Conservation (phyloP, 2,329 filamentous ascomycete species). For the Dactylellina sp. region DNA sequence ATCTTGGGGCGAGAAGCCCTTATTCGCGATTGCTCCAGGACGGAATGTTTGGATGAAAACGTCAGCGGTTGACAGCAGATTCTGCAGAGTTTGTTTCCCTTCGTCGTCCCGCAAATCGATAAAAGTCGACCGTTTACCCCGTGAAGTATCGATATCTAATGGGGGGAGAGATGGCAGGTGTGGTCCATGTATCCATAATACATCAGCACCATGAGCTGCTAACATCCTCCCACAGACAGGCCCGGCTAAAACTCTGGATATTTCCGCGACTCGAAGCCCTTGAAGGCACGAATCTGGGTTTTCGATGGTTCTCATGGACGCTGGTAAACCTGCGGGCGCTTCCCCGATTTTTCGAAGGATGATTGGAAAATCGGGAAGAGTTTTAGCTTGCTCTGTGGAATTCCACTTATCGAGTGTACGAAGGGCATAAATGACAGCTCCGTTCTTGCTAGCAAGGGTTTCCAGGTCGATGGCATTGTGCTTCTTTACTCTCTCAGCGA, state of each 20-base stretch:
- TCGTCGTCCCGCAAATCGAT: constrained; percentile 62
- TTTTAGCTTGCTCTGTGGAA: constrained; percentile 65
- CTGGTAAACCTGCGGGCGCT: constrained; percentile 50
- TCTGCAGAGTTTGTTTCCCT: constrained; percentile 60
- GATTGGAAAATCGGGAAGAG: constrained; percentile 67
- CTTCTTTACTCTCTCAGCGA: constrained; percentile 63
- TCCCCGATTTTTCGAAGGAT: constrained; percentile 63
- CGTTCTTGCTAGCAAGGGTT: constrained; percentile 63
- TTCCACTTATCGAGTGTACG: constrained; percentile 70
- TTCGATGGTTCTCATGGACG: constrained; percentile 55
- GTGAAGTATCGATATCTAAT: constrained; percentile 63
- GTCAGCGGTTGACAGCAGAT: constrained; percentile 63
- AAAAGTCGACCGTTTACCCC: constrained; percentile 63
- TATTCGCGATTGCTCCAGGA: constrained; percentile 66
- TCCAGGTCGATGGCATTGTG: constrained; percentile 68
- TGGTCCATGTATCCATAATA: constrained; percentile 64
- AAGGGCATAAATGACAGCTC: constrained; percentile 67
- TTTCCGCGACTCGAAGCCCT: constrained; percentile 64
- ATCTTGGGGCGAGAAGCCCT: constrained; percentile 64
- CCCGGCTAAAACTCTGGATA: constrained; percentile 64
- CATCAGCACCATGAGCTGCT: constrained; percentile 64
- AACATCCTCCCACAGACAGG: constrained; percentile 63
- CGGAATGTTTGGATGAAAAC: constrained; percentile 67
- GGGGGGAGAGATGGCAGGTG: constrained; percentile 62
- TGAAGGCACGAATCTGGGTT: constrained; percentile 61